Evolutionary conservation across 2,329 filamentous ascomycete genomes (phyloP).

Genomic region (Stemphylium beticola): DNA sequence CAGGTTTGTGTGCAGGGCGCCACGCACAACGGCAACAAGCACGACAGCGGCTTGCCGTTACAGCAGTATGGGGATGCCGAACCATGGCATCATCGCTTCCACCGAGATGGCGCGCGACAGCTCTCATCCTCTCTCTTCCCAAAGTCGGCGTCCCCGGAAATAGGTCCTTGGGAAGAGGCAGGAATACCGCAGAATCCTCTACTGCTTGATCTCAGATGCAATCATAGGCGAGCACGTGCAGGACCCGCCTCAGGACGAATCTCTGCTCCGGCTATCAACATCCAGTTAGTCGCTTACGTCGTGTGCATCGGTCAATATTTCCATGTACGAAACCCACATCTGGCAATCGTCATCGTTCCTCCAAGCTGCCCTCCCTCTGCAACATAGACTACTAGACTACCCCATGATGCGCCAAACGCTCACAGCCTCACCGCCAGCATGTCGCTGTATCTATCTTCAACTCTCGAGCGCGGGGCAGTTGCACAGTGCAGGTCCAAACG

Average conservation of each 20-base stretch:
- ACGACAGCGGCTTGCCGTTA: not conserved
- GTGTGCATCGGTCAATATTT: slow-evolving; percentile 10
- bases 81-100: not conserved
- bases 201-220: slow-evolving; percentile 3
- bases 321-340: not conserved
- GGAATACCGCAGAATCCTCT: slow-evolving; percentile 3
- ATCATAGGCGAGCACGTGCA: slow-evolving; percentile 11
- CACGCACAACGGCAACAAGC: not conserved
- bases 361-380: not conserved
- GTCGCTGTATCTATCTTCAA: slow-evolving; percentile 10
- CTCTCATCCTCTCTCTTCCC: not conserved
- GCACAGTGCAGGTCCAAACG: not conserved
- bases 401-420: too few species aligned
- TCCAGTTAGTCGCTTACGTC: slow-evolving; percentile 4
- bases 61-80: slow-evolving; percentile 2
- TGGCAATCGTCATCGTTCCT: too few species aligned
- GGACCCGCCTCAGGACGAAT: not conserved
- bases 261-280: not conserved
- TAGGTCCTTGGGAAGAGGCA: slow-evolving; percentile 13
- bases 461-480: slow-evolving; percentile 12
- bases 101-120: slow-evolving; percentile 5
- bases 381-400: not conserved
- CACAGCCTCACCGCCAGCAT: slow-evolving; percentile 12
- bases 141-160: slow-evolving; percentile 11
- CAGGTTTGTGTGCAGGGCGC: not conserved